Percentiles rank a stretch among this genome's conserved stretches.
phyloP scores from a whole-genome alignment of 148 eudicot species.

The Simmondsia chinensis region DNA sequence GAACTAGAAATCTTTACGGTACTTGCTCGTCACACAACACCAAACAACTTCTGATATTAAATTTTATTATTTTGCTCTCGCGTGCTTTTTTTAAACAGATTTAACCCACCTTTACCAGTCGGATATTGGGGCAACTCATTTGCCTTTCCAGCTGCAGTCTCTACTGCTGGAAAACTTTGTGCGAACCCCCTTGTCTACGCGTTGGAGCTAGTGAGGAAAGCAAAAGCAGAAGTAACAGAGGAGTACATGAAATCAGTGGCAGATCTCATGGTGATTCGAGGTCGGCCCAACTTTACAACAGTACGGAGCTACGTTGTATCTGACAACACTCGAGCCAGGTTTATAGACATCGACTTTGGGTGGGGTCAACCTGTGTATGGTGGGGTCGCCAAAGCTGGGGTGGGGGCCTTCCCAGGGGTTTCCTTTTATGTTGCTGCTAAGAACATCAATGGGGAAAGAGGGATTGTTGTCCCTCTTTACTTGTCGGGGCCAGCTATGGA shows the following conservation, averaged over 20 bases:
- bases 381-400: neutral
- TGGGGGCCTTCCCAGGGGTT: neutral
- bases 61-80: too few relatives aligned
- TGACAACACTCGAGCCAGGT: neutral
- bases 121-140: slow-evolving; percentile 14
- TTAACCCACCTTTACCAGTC: neutral
- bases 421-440: neutral
- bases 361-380: slow-evolving; percentile 14
- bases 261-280: neutral
- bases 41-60: too few relatives aligned
- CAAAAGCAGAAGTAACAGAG: slow-evolving; percentile 2
- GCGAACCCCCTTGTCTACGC: slow-evolving; percentile 8
- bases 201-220: slow-evolving; percentile 3
- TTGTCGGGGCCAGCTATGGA: slow-evolving; percentile 1
- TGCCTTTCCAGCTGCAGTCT: neutral
- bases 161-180: slow-evolving; percentile 3
- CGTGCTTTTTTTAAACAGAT: too few relatives aligned
- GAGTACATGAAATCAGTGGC: slow-evolving; percentile 7
- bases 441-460: neutral
- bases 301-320: slow-evolving; percentile 1
- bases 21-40: too few relatives aligned
- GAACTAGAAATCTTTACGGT: too few relatives aligned
- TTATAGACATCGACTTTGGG: slow-evolving; percentile 7
- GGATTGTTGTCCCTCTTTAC: slow-evolving; percentile 6
- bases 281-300: neutral